These are phyloP conservation scores for Ophioceras dolichostomum DNA, from an alignment of 2,329 filamentous ascomycete genomes.

Conservation along the genomic window DNA sequence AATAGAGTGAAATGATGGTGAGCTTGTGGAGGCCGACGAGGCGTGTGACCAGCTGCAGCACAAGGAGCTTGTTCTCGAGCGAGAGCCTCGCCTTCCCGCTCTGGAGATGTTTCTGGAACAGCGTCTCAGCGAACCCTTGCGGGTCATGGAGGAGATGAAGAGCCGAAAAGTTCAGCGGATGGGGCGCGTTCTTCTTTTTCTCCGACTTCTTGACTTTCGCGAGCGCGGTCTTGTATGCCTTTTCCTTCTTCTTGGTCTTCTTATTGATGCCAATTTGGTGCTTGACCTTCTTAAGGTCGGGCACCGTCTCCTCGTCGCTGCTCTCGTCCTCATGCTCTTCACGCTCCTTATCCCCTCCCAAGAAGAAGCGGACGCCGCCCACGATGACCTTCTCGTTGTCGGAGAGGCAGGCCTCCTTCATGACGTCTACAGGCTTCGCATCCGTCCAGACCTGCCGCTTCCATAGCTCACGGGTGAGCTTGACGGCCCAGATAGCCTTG, in stretches of 20 bases:
- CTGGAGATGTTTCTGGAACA: slow-evolving; percentile 87
- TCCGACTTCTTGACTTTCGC: slow-evolving; percentile 74
- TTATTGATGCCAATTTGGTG: slow-evolving; percentile 91
- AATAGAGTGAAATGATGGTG: slow-evolving; percentile 82
- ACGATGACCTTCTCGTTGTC: slow-evolving; percentile 89
- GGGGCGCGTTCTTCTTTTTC: slow-evolving; percentile 76
- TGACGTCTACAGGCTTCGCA: slow-evolving; percentile 82
- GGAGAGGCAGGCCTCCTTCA: slow-evolving; percentile 81
- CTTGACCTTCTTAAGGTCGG: slow-evolving; percentile 69
- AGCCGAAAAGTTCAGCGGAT: slow-evolving; percentile 90
- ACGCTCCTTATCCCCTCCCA: slow-evolving; percentile 90
- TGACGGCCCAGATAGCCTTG: slow-evolving; percentile 90
- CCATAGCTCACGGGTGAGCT: slow-evolving; percentile 91
- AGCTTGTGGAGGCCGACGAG: slow-evolving; percentile 89
- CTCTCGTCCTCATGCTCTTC: slow-evolving; percentile 87
- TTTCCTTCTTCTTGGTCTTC: slow-evolving; percentile 81
- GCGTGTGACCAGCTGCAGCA: slow-evolving; percentile 81
- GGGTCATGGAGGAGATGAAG: slow-evolving; percentile 89
- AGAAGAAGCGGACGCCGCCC: slow-evolving; percentile 84
- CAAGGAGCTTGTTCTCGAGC: slow-evolving; percentile 79
- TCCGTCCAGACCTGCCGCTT: slow-evolving; percentile 95
- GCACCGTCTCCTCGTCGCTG: slow-evolving; percentile 56
- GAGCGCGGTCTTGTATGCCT: slow-evolving; percentile 67
- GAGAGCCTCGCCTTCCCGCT: slow-evolving; percentile 75
- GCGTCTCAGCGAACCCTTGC: slow-evolving; percentile 79